Conservation (phyloP, 257 asterid genomes). For the Petrea volubilis region DNA sequence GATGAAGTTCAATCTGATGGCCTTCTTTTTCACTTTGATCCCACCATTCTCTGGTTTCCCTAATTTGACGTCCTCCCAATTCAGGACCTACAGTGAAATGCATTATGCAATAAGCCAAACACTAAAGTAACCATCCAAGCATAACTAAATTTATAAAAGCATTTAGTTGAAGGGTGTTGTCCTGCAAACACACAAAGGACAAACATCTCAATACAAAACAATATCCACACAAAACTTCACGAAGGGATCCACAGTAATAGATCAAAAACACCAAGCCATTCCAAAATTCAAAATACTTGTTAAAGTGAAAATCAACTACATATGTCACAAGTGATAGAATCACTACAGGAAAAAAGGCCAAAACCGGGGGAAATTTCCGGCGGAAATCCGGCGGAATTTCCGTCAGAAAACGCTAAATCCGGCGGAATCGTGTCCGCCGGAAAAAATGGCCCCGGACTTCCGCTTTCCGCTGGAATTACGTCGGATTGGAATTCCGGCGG, state of each 20-base stretch:
- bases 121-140: background rate
- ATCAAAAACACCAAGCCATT: background rate
- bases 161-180: no score
- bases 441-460: no score
- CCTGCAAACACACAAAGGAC: background rate
- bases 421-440: no score
- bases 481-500: no score
- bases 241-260: background rate
- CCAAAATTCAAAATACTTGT: no score
- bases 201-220: background rate
- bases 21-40: conserved; percentile 78
- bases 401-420: no score
- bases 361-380: no score
- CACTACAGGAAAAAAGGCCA: no score
- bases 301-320: no score
- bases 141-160: background rate
- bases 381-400: no score
- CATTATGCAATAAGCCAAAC: background rate
- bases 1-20: conserved; percentile 88
- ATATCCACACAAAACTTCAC: background rate
- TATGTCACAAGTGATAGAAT: no score
- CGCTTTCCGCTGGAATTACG: no score
- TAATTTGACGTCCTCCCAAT: conserved; percentile 93
- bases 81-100: conserved; percentile 57
- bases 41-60: conserved; percentile 98